These are phyloP conservation scores for Eucalyptus victrix DNA, from an alignment of 345 rosid species.

Conservation along the genomic window DNA sequence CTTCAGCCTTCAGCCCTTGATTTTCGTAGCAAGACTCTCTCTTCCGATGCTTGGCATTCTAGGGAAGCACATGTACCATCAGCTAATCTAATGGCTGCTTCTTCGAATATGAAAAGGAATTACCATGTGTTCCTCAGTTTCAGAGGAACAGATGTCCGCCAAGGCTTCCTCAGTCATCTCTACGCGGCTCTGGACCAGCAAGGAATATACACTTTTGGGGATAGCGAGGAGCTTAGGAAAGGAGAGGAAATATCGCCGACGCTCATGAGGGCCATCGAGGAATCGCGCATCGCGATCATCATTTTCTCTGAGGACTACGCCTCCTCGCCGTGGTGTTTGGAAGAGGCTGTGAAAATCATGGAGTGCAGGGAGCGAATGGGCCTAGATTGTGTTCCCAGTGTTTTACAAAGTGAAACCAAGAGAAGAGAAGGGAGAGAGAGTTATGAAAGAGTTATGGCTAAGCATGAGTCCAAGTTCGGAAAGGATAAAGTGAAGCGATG, in stretches of 20 bases:
- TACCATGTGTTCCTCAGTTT: not conserved
- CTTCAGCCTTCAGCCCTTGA: no score
- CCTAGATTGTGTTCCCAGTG: not conserved
- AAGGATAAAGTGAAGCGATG: no score
- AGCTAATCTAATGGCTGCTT: no score
- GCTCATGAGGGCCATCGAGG: not conserved
- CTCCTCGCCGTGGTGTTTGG: not conserved
- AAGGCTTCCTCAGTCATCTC: not conserved
- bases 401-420: not conserved
- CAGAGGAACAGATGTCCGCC: not conserved
- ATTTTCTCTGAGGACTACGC: not conserved
- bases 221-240: not conserved
- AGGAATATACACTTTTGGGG: not conserved
- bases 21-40: no score
- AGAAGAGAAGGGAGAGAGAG: not conserved
- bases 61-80: not conserved
- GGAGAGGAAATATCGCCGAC: no score
- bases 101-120: no score
- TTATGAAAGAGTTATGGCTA: not conserved
- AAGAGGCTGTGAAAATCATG: not conserved
- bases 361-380: not conserved
- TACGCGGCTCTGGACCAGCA: accelerated
- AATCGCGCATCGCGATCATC: not conserved
- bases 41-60: no score
- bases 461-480: no score